A percentile compares a stretch with the other conserved stretches of the same genome.
Evolutionary conservation across 2,329 filamentous ascomycete species (phyloP).

Genomic region (Trichoderma sp.): DNA sequence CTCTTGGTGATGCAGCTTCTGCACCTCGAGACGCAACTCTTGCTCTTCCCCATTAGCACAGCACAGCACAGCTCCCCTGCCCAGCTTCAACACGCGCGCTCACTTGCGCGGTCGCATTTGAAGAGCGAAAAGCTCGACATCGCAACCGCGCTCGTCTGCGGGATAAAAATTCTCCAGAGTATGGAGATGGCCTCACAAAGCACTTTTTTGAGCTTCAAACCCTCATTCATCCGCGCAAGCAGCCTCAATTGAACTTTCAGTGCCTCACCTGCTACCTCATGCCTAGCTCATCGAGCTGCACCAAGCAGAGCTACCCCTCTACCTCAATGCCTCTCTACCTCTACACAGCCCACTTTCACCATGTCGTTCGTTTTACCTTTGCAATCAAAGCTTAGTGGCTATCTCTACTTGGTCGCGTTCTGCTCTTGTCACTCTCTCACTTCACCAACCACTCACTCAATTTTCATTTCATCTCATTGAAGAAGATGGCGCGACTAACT

Average conservation of each 20-base stretch:
- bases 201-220: constrained; percentile 40
- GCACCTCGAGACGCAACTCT: constrained; percentile 15
- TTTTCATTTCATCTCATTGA: constrained; percentile 2
- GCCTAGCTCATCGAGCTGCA: neutral
- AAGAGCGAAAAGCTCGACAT: constrained; percentile 27
- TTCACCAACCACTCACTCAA: constrained; percentile 5
- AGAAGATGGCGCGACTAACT: neutral
- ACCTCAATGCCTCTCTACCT: neutral
- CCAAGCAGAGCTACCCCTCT: constrained; percentile 29
- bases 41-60: constrained; percentile 22
- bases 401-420: neutral
- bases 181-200: constrained; percentile 34
- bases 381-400: neutral
- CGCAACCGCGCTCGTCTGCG: constrained; percentile 29
- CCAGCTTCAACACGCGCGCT: constrained; percentile 12
- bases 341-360: neutral
- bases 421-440: neutral
- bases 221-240: constrained; percentile 35
- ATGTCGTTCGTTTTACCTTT: neutral
- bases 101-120: constrained; percentile 18
- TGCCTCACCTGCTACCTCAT: constrained; percentile 28
- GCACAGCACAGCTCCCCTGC: neutral
- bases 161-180: constrained; percentile 37
- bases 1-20: constrained; percentile 19
- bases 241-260: constrained; percentile 35